Evolutionary conservation across 2,329 filamentous ascomycete genomes (phyloP).

Genomic region (Thielaviopsis populi): DNA sequence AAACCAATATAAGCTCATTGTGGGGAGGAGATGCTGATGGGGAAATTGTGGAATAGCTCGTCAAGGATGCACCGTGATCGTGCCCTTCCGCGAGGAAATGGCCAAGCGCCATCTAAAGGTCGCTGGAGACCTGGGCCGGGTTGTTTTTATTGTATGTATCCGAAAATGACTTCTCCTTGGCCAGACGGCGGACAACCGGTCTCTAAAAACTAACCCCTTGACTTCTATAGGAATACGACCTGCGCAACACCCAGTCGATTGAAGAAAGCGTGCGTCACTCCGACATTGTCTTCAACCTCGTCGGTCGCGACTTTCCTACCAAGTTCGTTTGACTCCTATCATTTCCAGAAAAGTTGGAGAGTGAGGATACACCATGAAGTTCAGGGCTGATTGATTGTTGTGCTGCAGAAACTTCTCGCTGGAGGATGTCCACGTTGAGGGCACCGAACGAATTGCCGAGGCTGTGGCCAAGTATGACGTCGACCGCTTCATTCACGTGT

Average conservation of each 20-base stretch:
- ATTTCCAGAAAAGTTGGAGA: background rate
- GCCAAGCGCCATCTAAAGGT: constrained; percentile 92
- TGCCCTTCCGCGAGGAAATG: constrained; percentile 96
- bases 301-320: constrained; percentile 88
- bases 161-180: background rate
- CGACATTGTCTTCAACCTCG: constrained; percentile 91
- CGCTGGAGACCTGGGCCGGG: constrained; percentile 79
- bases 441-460: constrained; percentile 79
- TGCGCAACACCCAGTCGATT: constrained; percentile 86
- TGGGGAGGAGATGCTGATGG: constrained; percentile 2
- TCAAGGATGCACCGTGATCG: constrained; percentile 82
- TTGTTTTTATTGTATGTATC: constrained; percentile 61
- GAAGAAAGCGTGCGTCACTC: constrained; percentile 95
- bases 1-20: background rate
- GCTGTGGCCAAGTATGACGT: constrained; percentile 96
- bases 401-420: constrained; percentile 72
- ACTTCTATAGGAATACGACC: constrained; percentile 63
- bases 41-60: constrained; percentile 42
- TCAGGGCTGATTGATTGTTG: background rate
- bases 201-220: background rate
- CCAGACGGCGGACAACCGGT: background rate
- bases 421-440: constrained; percentile 85
- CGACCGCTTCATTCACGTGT: constrained; percentile 92
- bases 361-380: background rate
- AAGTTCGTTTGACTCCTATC: constrained; percentile 45